Evolutionary conservation across 2,329 filamentous ascomycete genomes (phyloP).

Genomic region (Plectosphaerella cucumerina): DNA sequence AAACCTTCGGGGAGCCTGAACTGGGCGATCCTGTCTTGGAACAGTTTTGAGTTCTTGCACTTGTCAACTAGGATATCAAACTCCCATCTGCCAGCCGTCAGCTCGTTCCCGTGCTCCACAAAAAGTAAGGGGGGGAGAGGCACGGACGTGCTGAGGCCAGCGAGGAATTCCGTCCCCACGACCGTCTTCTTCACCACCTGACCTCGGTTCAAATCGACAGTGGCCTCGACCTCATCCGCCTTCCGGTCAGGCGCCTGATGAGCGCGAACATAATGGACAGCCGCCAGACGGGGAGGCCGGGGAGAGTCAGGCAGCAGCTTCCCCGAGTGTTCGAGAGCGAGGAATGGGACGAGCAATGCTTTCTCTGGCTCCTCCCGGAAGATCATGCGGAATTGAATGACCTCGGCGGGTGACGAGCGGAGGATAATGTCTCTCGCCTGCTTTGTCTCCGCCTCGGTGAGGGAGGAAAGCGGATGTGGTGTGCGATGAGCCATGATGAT

Average conservation of each 20-base stretch:
- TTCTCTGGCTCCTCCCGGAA: conserved; percentile 37
- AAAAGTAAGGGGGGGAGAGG: background rate
- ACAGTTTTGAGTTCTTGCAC: conserved; percentile 21
- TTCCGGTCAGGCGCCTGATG: background rate
- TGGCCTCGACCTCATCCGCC: background rate
- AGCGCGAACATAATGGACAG: conserved; percentile 3
- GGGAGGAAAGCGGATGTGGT: background rate
- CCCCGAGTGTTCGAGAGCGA: conserved; percentile 26
- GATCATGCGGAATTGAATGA: conserved; percentile 30
- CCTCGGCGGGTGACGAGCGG: background rate
- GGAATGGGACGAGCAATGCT: conserved; percentile 27
- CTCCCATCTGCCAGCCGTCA: conserved; percentile 17
- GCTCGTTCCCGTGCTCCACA: no score
- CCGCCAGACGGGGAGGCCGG: conserved; percentile 5
- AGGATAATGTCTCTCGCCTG: background rate
- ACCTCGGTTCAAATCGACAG: background rate
- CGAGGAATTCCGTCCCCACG: background rate
- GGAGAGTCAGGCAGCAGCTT: conserved; percentile 2
- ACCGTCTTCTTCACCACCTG: background rate
- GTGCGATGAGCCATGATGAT: background rate
- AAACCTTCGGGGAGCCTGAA: conserved; percentile 24
- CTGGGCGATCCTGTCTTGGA: conserved; percentile 23
- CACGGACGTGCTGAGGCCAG: background rate
- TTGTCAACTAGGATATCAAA: conserved; percentile 29
- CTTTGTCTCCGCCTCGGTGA: background rate